Evolutionary conservation across 768 basidiomycete genomes (phyloP).

Genomic region (Lactarius akahatsu): DNA sequence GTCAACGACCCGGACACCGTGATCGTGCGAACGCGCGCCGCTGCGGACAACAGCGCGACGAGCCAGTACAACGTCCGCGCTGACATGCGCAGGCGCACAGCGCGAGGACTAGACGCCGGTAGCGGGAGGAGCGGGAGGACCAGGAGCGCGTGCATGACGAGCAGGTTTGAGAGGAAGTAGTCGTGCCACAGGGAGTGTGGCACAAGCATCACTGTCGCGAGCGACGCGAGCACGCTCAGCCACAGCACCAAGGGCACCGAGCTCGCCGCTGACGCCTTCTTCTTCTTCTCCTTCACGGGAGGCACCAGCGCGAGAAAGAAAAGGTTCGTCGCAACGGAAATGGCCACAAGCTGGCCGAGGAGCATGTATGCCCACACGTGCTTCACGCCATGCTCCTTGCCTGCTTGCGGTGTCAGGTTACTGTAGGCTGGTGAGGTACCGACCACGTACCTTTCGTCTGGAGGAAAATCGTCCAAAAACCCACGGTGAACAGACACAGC

Average conservation of each 20-base stretch:
- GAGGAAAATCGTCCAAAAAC: conserved; percentile 55
- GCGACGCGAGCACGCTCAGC: conserved; percentile 45
- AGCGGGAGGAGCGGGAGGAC: conserved; percentile 48
- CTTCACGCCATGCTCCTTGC: conserved; percentile 43
- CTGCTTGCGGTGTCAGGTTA: conserved; percentile 27
- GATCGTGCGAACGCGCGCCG: conserved; percentile 39
- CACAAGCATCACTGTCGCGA: conserved; percentile 45
- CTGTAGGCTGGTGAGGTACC: not conserved
- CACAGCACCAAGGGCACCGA: conserved; percentile 37
- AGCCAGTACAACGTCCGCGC: conserved; percentile 41
- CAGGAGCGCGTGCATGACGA: conserved; percentile 59
- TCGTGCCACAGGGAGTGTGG: conserved; percentile 44
- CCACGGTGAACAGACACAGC: conserved; percentile 58
- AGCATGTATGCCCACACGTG: conserved; percentile 68
- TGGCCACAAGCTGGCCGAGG: conserved; percentile 69
- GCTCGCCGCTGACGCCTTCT: not conserved
- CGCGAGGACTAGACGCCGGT: conserved; percentile 24
- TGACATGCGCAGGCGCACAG: conserved; percentile 30
- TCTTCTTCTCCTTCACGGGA: not conserved
- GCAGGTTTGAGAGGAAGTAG: conserved; percentile 56
- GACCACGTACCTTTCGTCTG: conserved; percentile 48
- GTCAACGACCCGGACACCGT: conserved; percentile 29
- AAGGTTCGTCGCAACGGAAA: conserved; percentile 62
- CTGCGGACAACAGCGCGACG: conserved; percentile 36
- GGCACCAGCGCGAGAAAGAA: conserved; percentile 51